A percentile compares a stretch with the other conserved stretches of the same genome.
These are phyloP conservation scores for Colletotrichum siamense DNA, from an alignment of 2,329 filamentous ascomycete genomes.

Conservation along the genomic window DNA sequence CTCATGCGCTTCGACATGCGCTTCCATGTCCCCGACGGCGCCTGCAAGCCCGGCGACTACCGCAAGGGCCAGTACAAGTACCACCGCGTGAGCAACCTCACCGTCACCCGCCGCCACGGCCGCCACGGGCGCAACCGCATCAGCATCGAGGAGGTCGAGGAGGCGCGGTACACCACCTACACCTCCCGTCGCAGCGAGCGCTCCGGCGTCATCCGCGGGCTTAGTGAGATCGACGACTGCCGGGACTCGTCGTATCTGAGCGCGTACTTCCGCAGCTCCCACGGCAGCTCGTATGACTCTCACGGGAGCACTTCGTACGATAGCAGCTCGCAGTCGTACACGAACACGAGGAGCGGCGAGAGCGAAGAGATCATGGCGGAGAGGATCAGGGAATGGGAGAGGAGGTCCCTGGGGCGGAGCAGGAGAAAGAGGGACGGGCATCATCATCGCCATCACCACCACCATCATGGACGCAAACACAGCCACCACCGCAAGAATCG, in stretches of 20 bases:
- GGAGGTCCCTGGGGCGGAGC: background rate
- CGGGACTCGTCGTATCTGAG: background rate
- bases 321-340: background rate
- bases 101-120: background rate
- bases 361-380: background rate
- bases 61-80: slow-evolving; percentile 23
- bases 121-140: background rate
- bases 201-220: background rate
- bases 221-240: background rate
- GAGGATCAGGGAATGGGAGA: background rate
- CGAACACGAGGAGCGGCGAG: background rate
- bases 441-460: background rate
- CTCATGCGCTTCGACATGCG: slow-evolving; percentile 74
- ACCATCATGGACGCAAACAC: background rate
- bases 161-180: slow-evolving; percentile 21
- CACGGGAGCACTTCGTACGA: background rate
- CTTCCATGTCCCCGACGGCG: slow-evolving; percentile 69
- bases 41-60: slow-evolving; percentile 62
- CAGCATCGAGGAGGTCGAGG: slow-evolving; percentile 27
- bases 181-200: slow-evolving; percentile 29
- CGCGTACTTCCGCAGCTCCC: background rate
- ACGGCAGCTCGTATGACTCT: background rate
- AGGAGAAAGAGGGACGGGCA: background rate
- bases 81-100: slow-evolving; percentile 12
- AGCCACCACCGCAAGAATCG: background rate